Base-by-base conservation (phyloP, 108 stramenopile species). In the Skeletonema grethae region DNA sequence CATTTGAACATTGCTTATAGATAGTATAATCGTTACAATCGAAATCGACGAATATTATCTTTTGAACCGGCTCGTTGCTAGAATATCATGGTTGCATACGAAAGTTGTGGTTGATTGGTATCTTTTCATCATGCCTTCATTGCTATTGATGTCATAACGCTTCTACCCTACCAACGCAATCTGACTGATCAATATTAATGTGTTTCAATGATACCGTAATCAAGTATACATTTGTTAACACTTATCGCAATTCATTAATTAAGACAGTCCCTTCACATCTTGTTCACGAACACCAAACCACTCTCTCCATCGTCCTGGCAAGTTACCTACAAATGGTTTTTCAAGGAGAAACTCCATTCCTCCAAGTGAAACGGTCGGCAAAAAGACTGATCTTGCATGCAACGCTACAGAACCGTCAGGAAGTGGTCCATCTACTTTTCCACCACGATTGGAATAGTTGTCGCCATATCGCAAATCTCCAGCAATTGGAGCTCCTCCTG, bases 381-480 rank as follows among this genome's bases (percentile, higher is more conserved):
- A 63, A 18, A 62, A 64, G 7, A 95, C 65, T 28, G 82, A 73
- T 57, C 76, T 59, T 7, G 94, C 94, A 86, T 95, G 94, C 32
- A 95, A 60, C 11, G 94, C 94, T 2, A 95, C 91, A 10, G 94
- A 95, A 53, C 71, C 73, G 68, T 95, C 93, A 18, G 83, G 81
- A 11, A 95, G 73, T 32, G 90, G 82, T 30, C 50, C 20, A 38
- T 72, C 66, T 8, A 82, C 82, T 57, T 43, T 70, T 8, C 80
- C 80, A n/a, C 34, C 70, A 16, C 30, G 66, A 62, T 66, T 43
- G 36, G 53, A 38, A 28, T 69, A 25, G 62, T 69, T 79, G 36
- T 67, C 67, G 39, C 87, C 88, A 61, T 95, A 95, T 28, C 94
- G 80, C 25, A 92, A 63, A 84, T 95, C 94, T 46, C 94, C 94